phyloP scores from a whole-genome alignment of 371 early-diverging fungal species.

The Lichtheimia ramosa region DNA sequence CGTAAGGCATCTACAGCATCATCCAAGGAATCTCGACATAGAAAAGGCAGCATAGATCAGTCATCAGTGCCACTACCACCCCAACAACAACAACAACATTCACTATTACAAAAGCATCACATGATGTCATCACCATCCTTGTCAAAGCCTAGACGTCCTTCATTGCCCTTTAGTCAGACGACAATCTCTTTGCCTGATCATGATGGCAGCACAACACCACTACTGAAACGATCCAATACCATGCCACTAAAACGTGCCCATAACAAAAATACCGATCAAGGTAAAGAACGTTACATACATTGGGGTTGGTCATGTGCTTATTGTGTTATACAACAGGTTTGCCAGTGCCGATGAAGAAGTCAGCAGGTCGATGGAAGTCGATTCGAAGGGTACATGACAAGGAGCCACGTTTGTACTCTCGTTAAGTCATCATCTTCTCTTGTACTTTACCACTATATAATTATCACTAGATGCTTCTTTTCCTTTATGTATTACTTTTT shows the following conservation, averaged over 20 bases:
- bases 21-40: background rate
- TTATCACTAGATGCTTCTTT: no score
- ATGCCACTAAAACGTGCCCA: conserved; percentile 20
- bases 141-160: conserved; percentile 1
- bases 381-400: conserved; percentile 12
- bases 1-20: background rate
- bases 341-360: conserved; percentile 4
- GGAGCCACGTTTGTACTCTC: background rate
- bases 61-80: conserved; percentile 2
- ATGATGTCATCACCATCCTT: background rate
- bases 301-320: background rate
- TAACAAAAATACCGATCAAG: conserved; percentile 5
- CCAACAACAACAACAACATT: background rate
- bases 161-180: background rate
- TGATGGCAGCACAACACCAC: background rate
- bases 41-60: background rate
- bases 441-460: no score
- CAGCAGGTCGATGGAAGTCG: conserved; percentile 18
- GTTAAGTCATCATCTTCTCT: no score
- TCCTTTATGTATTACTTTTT: no score
- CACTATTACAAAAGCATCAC: no score
- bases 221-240: conserved; percentile 19
- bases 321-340: background rate
- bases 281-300: background rate
- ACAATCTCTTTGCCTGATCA: background rate